Evolutionary conservation across 108 stramenopile species (phyloP), one percentile per base, ranked within the genome.

Genomic region (Pseudonitzschia pungens): DNA sequence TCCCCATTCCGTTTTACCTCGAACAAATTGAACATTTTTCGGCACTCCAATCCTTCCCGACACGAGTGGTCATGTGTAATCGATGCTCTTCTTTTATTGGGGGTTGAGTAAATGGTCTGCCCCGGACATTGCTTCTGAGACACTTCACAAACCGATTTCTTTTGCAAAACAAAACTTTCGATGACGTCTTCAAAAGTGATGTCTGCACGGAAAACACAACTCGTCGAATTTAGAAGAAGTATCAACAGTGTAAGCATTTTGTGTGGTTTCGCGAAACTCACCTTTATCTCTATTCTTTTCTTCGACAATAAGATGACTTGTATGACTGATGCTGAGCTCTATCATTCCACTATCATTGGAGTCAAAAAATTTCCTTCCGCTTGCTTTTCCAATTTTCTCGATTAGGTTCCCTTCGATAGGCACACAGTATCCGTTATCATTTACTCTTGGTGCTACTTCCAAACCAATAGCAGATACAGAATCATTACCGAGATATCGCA

Each of bases 11-110:
- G 55, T 14, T 53, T 48, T 29, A 45, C 24, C 20, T 51, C 50
- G 69, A 76, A 76, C 28, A 76, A 48, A 29, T 76, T 76, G 50
- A 50, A 76, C n/a, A 45, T 41, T 6, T 60, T n/a, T 40, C 71
- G 53, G 36, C 42, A 44, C 3, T 65, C 64, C 22, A 24, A 10
- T 22, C 10, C 21, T 3, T 26, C 15, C 16, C 20, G 8, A 40
- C 42, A 36, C 12, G 57, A 24, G 7, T 54, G 53, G 22, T 54
- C 24, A 27, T 58, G 5, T 26, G 57, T 27, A 58, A 26, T 27
- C 26, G 8, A 58, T 20, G 64, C 7, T 12, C 43, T 27, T 43
- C 2, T 67, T 45, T 21, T 33, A 26, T 62, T 33, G 36, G 32
- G 45, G 14, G 11, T 11, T 12, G 18, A 10, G 18, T 14, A 48